These are phyloP conservation scores for Chaetomium tenue DNA, from an alignment of 495 filamentous ascomycete species.

Conservation along the genomic window DNA sequence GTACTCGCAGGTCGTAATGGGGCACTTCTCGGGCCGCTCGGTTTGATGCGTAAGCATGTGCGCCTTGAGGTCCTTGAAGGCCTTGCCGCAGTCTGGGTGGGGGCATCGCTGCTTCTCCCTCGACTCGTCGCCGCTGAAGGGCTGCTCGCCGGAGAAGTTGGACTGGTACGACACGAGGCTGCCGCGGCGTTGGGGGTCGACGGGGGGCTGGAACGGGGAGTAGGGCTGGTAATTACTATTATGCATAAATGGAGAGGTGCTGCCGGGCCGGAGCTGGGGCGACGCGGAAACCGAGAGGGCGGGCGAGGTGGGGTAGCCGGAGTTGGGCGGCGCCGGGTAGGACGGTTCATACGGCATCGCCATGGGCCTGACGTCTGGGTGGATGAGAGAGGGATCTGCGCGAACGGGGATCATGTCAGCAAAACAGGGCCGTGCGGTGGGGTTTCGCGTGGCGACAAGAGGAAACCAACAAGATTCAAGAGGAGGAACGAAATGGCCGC, in stretches of 20 bases:
- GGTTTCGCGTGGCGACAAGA: conserved; percentile 32
- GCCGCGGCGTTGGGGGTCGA: conserved; percentile 40
- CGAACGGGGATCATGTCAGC: conserved; percentile 34
- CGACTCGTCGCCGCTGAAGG: conserved; percentile 57
- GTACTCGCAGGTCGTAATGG: conserved; percentile 92
- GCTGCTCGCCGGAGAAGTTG: conserved; percentile 48
- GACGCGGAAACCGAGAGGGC: conserved; percentile 49
- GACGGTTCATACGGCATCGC: conserved; percentile 46
- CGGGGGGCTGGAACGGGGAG: conserved; percentile 67
- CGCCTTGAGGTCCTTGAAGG: conserved; percentile 91
- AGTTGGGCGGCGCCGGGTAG: conserved; percentile 43
- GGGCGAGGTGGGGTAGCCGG: conserved; percentile 46
- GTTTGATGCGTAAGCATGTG: conserved; percentile 96
- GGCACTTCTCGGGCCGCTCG: conserved; percentile 95
- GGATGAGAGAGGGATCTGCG: conserved; percentile 51
- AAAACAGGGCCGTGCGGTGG: conserved; percentile 18
- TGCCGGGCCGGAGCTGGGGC: conserved; percentile 46
- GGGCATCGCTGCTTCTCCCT: conserved; percentile 76
- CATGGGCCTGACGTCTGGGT: conserved; percentile 50
- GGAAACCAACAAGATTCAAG: conserved; percentile 64
- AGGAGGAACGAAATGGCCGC: conserved; percentile 60
- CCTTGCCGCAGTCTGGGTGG: conserved; percentile 77
- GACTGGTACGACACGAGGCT: conserved; percentile 38
- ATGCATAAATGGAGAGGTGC: conserved; percentile 46
- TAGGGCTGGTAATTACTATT: conserved; percentile 50